Percentiles rank a stretch among this genome's conserved stretches.
Evolutionary conservation across 208 protist species (phyloP).

Genomic region (Acanthamoeba royreba): DNA sequence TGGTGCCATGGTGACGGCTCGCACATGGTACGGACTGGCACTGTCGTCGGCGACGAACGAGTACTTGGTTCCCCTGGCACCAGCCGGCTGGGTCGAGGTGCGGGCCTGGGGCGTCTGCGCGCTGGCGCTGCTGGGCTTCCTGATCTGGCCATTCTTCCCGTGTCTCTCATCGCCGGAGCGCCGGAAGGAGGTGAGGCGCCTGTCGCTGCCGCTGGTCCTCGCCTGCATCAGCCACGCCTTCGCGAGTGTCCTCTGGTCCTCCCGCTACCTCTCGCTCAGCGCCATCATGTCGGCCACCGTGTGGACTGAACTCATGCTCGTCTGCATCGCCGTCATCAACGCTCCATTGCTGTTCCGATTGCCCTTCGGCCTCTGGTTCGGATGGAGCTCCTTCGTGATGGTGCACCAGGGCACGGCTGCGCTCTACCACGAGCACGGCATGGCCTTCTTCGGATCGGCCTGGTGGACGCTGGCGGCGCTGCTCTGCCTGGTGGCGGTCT

Average conservation of each 20-base stretch:
- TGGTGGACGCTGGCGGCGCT: background rate
- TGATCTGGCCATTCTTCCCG: background rate
- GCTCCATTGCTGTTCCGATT: background rate
- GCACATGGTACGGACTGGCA: background rate
- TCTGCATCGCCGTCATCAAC: background rate
- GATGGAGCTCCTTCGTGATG: background rate
- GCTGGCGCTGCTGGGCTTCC: background rate
- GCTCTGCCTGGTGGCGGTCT: background rate
- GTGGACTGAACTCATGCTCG: background rate
- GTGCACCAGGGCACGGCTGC: background rate
- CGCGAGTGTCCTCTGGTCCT: background rate
- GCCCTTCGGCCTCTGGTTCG: background rate
- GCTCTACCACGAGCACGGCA: background rate
- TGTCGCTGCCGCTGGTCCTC: background rate
- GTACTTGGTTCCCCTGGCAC: background rate
- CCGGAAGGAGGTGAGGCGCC: background rate
- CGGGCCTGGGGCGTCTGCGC: background rate
- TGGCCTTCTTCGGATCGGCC: background rate
- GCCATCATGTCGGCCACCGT: background rate
- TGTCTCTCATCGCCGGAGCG: background rate
- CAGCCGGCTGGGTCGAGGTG: background rate
- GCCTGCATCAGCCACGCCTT: background rate
- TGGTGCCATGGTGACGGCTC: background rate
- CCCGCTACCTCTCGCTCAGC: background rate
- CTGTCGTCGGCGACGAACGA: background rate